Base-by-base conservation (phyloP, 2,329 filamentous ascomycete genomes). In the Diaporthe ilicicola region DNA sequence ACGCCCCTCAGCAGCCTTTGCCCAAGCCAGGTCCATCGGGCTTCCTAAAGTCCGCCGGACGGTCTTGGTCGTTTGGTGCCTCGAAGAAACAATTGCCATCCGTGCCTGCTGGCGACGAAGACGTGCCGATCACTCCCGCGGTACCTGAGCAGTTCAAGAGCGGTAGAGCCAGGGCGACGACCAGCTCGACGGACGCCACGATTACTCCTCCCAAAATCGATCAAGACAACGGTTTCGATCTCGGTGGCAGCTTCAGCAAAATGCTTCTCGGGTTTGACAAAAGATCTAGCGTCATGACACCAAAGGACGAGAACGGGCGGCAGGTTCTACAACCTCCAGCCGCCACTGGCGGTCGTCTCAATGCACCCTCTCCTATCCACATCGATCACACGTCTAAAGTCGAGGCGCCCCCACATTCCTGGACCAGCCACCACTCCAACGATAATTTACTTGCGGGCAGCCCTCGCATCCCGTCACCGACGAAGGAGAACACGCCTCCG, bases 61-160 rank as follows among this genome's bases (percentile, higher is more conserved):
- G 88, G 62, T 89, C 88, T 0, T 90, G 90, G 74, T 90, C 88
- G 3, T 90, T 90, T 76, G 88, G 88, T 29, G 84, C 84, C 42
- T 83, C 84, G 73, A 89, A 88, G 77, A 90, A 89, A 76, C 78
- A 82, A 56, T 66, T 81, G 22, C 77, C 82, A 6, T 74, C 81
- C 8, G 77, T 80, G 46, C 79, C 82, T 17, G 77, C 78, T 15
- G 79, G 81, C 32, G 80, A 84, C 42, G 78, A 80, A 70, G 75
- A 75, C n/a, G 75, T 75, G 37, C 77, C 81, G 17, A 74, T 80
- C 19, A 82, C 79, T 22, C 83, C 85, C 4, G 29, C 79, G 81
- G 39, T 76, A 72, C 55, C 79, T 79, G 72, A 78, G 34, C 72
- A 73, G 27, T 73, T 79, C 72, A 42, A 77, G 76, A 59, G 74